phyloP scores from a whole-genome alignment of 257 asterid species.

The Solanum rostratum region DNA sequence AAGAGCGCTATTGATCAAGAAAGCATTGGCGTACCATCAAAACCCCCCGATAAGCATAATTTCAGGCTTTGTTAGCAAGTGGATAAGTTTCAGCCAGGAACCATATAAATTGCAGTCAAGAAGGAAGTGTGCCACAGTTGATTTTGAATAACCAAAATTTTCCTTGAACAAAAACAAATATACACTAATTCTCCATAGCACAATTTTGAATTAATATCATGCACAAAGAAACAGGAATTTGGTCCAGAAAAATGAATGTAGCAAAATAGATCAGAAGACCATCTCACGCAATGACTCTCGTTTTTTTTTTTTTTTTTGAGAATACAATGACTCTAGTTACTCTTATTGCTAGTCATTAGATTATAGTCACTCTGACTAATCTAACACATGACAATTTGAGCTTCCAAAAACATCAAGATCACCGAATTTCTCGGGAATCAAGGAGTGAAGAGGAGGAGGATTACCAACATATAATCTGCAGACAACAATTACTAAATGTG shows the following conservation, averaged over 20 bases:
- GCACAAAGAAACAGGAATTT: not conserved
- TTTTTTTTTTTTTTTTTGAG: no score
- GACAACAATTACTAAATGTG: not conserved
- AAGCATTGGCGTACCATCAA: not conserved
- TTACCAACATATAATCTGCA: not conserved
- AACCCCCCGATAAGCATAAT: not conserved
- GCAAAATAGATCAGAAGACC: not conserved
- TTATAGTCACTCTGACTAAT: not conserved
- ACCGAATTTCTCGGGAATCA: not conserved
- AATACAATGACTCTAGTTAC: not conserved
- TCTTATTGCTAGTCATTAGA: not conserved
- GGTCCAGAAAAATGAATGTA: not conserved
- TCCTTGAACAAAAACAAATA: not conserved
- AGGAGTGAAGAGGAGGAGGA: not conserved
- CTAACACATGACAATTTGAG: not conserved
- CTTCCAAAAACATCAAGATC: not conserved
- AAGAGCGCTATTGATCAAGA: not conserved
- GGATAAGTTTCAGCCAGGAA: not conserved
- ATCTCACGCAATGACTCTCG: not conserved
- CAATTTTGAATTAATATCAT: not conserved
- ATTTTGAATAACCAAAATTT: not conserved
- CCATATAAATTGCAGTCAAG: not conserved
- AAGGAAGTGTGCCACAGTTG: not conserved
- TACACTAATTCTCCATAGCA: not conserved
- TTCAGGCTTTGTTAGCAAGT: not conserved